Conservation (phyloP, 2,329 filamentous ascomycete species). For the Chrysosporium queenslandicum region DNA sequence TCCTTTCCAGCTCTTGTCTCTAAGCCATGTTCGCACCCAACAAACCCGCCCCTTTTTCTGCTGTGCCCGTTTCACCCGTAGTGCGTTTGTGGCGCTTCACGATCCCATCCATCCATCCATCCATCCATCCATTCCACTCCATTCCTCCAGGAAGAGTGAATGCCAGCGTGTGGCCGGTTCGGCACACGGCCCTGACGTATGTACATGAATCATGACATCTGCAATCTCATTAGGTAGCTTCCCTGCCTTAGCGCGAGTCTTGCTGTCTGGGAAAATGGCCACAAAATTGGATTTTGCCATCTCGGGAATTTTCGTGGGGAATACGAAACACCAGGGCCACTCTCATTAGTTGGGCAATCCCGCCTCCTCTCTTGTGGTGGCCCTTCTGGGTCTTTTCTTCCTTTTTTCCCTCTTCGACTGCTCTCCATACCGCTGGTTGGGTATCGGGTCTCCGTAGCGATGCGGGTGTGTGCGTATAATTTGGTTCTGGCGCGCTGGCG, state of each 20-base stretch:
- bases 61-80: too few relatives aligned
- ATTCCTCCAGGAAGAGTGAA: too few relatives aligned
- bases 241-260: conserved; percentile 1
- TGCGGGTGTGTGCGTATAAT: background rate
- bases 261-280: background rate
- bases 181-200: too few relatives aligned
- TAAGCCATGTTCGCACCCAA: too few relatives aligned
- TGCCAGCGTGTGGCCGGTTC: too few relatives aligned
- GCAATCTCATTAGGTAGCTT: background rate
- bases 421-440: too few relatives aligned
- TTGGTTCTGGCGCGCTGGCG: background rate
- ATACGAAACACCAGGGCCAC: conserved; percentile 7
- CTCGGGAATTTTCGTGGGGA: conserved; percentile 10
- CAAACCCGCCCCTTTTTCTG: too few relatives aligned
- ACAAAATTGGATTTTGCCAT: conserved; percentile 7
- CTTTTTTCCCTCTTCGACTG: background rate
- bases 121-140: too few relatives aligned
- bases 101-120: too few relatives aligned
- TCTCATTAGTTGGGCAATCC: conserved; percentile 5
- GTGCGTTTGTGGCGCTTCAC: too few relatives aligned
- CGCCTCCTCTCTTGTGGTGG: background rate
- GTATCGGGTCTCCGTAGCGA: background rate
- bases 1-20: too few relatives aligned
- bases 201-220: background rate
- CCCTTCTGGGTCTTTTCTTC: background rate